phyloP scores from a whole-genome alignment of 2,329 filamentous ascomycete species.

The Fonsecaea pedrosoi region DNA sequence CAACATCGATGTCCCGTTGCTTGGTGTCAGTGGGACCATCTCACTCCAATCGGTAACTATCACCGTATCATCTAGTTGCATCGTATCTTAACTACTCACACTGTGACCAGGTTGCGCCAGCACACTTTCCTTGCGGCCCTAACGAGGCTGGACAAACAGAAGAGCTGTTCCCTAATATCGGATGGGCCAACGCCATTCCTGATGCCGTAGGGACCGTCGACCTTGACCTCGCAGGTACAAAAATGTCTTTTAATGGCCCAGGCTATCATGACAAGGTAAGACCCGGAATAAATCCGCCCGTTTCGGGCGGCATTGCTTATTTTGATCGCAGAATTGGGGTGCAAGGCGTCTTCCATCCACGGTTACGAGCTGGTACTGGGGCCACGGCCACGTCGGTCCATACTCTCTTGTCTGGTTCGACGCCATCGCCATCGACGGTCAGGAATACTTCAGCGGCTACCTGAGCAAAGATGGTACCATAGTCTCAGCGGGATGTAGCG shows the following conservation, averaged over 20 bases:
- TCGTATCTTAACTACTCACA: too few relatives aligned
- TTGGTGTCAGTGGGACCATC: constrained; percentile 32
- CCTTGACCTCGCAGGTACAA: constrained; percentile 43
- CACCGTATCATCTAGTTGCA: too few relatives aligned
- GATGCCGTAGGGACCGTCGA: constrained; percentile 45
- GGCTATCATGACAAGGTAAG: constrained; percentile 56
- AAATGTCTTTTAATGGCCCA: constrained; percentile 47
- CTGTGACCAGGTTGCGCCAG: constrained; percentile 27
- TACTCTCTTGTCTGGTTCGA: constrained; percentile 57
- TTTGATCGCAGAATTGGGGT: constrained; percentile 50
- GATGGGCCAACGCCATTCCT: constrained; percentile 50
- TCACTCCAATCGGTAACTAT: constrained; percentile 24
- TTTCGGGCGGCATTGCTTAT: too few relatives aligned
- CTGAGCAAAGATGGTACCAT: constrained; percentile 43
- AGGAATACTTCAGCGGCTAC: constrained; percentile 44
- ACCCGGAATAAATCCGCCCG: too few relatives aligned
- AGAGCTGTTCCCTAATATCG: constrained; percentile 45
- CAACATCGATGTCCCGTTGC: neutral
- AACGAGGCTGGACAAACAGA: constrained; percentile 34
- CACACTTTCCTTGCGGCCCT: constrained; percentile 42
- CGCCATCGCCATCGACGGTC: constrained; percentile 40
- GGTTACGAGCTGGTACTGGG: constrained; percentile 53
- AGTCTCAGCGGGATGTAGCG: constrained; percentile 42
- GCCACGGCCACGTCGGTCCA: constrained; percentile 51
- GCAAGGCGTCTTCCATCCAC: constrained; percentile 44